These are phyloP conservation scores for Dictyostelium firmibasis DNA, from an alignment of 78 protist species.

Conservation along the genomic window DNA sequence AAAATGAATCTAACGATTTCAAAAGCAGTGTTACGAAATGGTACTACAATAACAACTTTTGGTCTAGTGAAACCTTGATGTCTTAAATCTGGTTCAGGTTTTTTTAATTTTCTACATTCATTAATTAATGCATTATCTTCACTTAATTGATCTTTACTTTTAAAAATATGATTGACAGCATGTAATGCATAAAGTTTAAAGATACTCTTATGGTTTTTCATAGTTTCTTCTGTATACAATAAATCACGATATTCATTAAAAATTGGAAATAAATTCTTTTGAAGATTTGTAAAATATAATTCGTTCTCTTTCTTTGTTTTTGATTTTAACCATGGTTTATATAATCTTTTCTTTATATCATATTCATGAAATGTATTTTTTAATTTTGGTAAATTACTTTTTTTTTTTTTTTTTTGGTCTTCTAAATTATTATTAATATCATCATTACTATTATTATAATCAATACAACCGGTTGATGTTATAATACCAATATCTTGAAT, in stretches of 20 bases:
- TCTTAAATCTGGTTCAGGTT: slow-evolving; percentile 36
- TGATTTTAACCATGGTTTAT: slow-evolving; percentile 66
- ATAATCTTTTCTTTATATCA: slow-evolving; percentile 40
- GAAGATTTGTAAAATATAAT: slow-evolving; percentile 40
- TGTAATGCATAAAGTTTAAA: slow-evolving; percentile 64
- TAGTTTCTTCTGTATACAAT: slow-evolving; percentile 37
- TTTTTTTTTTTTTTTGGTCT: neutral
- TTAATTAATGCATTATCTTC: slow-evolving; percentile 26
- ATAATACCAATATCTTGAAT: slow-evolving; percentile 34
- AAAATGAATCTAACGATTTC: slow-evolving; percentile 57
- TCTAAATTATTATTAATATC: neutral
- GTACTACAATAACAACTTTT: slow-evolving; percentile 65
- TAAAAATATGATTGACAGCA: slow-evolving; percentile 68
- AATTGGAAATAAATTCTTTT: slow-evolving; percentile 44
- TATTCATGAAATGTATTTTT: slow-evolving; percentile 49
- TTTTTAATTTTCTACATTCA: neutral
- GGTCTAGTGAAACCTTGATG: slow-evolving; percentile 83
- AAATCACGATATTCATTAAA: slow-evolving; percentile 67
- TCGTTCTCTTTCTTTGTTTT: slow-evolving; percentile 65
- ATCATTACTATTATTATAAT: no score
- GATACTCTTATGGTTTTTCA: slow-evolving; percentile 52
- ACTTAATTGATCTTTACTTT: slow-evolving; percentile 41
- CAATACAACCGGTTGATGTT: slow-evolving; percentile 36
- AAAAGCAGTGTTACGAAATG: slow-evolving; percentile 65
- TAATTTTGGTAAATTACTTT: slow-evolving; percentile 16